Evolutionary conservation across 2,329 filamentous ascomycete species (phyloP), one percentile per base, ranked within the genome.

Genomic region (Paecilomyces sp.): DNA sequence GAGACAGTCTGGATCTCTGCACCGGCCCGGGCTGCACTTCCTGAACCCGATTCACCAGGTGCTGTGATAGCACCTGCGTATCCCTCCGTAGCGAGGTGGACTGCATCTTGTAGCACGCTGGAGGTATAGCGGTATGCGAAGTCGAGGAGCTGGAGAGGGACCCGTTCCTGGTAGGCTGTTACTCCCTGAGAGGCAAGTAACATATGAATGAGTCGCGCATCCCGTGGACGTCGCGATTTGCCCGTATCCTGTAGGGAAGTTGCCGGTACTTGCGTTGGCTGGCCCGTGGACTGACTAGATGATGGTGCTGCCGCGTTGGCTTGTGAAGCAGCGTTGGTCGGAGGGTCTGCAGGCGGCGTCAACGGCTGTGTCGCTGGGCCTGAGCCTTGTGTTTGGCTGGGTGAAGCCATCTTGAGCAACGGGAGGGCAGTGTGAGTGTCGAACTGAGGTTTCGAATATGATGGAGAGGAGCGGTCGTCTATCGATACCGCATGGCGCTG

Each of bases 41-140:
- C 67, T 5, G 68, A 68, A 28, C 65, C 68, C 2, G 64, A 61
- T 30, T 61, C 63, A n/a, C 68, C 67, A 8, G 68, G 65, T 7
- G 64, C 65, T 2, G 66, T 66, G 12, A 66, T 59, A 0, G 74
- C 73, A 3, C 77, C 77, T 1, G 78, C 74, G 61, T 83, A 83
- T 5, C 79, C 79, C 68, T 82, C 80, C 25, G 76, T 77, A 24
- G 77, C 75, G 25, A 82, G 76, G 57, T 83, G 79, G 12, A 82
- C 72, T 5, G 81, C 79, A 62, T 83, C 81, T 63, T 80, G 78
- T 1, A 83, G 71, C 0, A 81, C 78, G 24, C 77, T 76, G 31
- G 80, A 80, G 3, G 81, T 83, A 68, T 83, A 83, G 58, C 80
- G 77, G 72, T 82, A 80, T 56, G 79, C 80, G 64, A 82, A 81